Conservation (phyloP, 192 early-diverging fungal genomes). For the Rhizophagus sp. region DNA sequence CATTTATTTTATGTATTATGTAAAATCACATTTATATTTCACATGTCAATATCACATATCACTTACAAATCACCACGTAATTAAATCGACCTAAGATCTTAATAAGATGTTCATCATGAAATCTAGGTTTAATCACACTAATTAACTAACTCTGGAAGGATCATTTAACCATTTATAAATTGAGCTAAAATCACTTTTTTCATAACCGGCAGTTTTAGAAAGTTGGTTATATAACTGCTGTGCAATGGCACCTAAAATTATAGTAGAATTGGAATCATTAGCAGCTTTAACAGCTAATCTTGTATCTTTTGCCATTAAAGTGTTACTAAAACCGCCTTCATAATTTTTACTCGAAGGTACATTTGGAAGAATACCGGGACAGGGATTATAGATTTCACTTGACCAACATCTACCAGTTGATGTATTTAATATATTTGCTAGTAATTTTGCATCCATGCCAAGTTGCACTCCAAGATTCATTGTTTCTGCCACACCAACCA, state of each 20-base stretch:
- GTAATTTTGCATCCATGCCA: slow-evolving; percentile 84
- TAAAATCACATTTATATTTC: too few relatives aligned
- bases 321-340: slow-evolving; percentile 86
- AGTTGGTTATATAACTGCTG: slow-evolving; percentile 84
- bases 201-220: slow-evolving; percentile 60
- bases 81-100: too few relatives aligned
- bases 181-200: slow-evolving; percentile 82
- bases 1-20: too few relatives aligned
- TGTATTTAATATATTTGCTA: slow-evolving; percentile 87
- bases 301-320: slow-evolving; percentile 93
- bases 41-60: too few relatives aligned
- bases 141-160: background rate
- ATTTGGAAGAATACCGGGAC: slow-evolving; percentile 76
- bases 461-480: slow-evolving; percentile 87
- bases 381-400: slow-evolving; percentile 90
- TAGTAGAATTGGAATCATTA: slow-evolving; percentile 63
- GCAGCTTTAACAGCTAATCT: slow-evolving; percentile 88
- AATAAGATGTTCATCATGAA: background rate
- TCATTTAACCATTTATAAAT: slow-evolving; percentile 61
- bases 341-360: slow-evolving; percentile 82
- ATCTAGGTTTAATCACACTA: background rate
- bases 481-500: slow-evolving; percentile 91
- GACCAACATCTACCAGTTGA: slow-evolving; percentile 91
- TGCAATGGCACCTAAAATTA: slow-evolving; percentile 73
- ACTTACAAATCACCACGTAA: too few relatives aligned